Base-by-base conservation (phyloP, 78 protist species). In the Protostelium mycophagum region DNA sequence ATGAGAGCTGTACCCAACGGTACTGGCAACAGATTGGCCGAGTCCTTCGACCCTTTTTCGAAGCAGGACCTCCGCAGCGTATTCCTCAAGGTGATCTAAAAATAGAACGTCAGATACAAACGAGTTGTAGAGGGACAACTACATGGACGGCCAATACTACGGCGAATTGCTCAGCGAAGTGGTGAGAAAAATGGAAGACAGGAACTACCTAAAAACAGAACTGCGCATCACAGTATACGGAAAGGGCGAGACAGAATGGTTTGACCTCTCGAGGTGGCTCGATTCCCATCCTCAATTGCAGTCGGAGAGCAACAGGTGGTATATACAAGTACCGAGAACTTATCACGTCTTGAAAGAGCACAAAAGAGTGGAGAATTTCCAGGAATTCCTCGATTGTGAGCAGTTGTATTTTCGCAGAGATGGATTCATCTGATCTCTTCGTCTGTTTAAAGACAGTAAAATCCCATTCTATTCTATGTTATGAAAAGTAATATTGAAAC, bases 281-380 rank as follows among this genome's bases (percentile, higher is more conserved):
- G 31, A 0, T 37, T 90, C 87, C 87, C 91, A 97, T 93, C 85
- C 93, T 93, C 51, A 85, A 28, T 38, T 98, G 34, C 90, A 86
- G 87, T 95, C 97, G 28, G 89, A 90, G 29, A 96, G 98, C 90
- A 90, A 89, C 38, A 73, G 98, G 63, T 98, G 99, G 99, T 34
- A 98, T 63, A 92, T 98, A 63, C 99, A 98, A 92, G 90, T 98
- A 28, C 99, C 99, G 29, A 93, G 99, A 16, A 95, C 98, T 38
- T 99, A 94, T 91, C 85, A 90, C 37, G 85, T 94, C 36, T 93
- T 88, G 84, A 84, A 93, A 31, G 88, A 63, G 83, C 35, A 35
- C 0, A 91, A 94, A 1, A 28, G 1, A 29, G 88, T 97, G 0
- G 16, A 84, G 16, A 89, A 35, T 37, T 98, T 98, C 91, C 88